A percentile compares a stretch with the other conserved stretches of the same genome.
Conservation (phyloP, 305 asterid species). For the Solanum chacoense region DNA sequence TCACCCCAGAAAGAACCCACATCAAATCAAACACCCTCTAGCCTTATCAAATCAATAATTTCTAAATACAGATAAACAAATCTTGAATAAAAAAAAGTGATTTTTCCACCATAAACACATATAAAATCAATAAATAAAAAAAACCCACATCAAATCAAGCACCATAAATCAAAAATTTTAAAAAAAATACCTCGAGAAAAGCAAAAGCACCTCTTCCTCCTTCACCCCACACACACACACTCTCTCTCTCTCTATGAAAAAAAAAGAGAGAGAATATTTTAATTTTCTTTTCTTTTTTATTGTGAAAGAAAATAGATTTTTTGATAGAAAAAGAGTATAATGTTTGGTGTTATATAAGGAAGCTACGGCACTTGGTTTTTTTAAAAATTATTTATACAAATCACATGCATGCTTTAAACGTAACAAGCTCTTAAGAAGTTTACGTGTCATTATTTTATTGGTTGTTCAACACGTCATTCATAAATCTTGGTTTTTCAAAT, state of each 20-base stretch:
- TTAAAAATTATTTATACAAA: no score
- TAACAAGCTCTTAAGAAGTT: neutral
- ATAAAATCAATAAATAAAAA: neutral
- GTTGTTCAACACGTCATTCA: neutral
- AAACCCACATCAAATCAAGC: neutral
- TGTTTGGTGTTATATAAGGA: neutral
- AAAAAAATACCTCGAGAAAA: neutral
- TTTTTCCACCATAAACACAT: neutral
- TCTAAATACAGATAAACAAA: neutral
- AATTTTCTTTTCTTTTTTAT: neutral
- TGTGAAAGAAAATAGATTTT: neutral
- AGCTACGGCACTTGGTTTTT: neutral
- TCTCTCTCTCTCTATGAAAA: neutral
- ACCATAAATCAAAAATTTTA: neutral
- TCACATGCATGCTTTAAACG: constrained; percentile 1
- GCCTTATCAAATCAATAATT: neutral
- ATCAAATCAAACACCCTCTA: neutral
- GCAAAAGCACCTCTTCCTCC: neutral
- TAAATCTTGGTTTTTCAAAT: neutral
- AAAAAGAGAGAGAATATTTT: neutral
- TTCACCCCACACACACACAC: neutral
- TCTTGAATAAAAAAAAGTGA: neutral
- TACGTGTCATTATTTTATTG: neutral
- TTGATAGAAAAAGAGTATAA: neutral
- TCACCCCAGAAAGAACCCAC: neutral